phyloP scores from a whole-genome alignment of 345 rosid genomes.

The Stellera chamaejasme region DNA sequence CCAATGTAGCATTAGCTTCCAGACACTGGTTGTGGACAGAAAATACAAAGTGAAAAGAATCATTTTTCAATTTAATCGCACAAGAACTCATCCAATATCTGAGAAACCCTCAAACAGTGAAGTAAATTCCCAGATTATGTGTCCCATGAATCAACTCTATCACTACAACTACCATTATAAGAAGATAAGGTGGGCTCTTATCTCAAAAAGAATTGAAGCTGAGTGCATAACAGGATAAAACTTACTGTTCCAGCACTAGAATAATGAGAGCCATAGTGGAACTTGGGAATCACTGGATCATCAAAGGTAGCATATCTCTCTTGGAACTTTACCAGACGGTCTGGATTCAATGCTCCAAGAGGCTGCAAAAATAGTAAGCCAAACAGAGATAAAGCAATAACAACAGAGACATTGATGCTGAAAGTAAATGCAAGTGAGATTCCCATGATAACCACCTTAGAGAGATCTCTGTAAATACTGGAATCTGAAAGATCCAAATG shows the following conservation, averaged over 20 bases:
- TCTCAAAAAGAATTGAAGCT: too few species aligned
- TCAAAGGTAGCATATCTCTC: conserved; percentile 97
- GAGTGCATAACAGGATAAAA: conserved; percentile 13
- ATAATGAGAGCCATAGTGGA: conserved; percentile 98
- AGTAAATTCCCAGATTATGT: too few species aligned
- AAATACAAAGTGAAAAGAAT: too few species aligned
- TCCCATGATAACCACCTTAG: conserved; percentile 51
- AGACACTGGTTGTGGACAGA: too few species aligned
- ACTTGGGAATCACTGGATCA: conserved; percentile 96
- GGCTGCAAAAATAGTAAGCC: conserved; percentile 53
- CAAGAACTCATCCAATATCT: too few species aligned
- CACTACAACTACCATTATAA: too few species aligned
- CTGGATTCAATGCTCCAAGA: conserved; percentile 86
- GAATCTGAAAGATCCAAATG: conserved; percentile 76
- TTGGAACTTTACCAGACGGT: conserved; percentile 73
- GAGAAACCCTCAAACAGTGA: too few species aligned
- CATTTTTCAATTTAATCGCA: too few species aligned
- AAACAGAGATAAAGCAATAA: conserved; percentile 11
- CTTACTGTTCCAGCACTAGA: conserved; percentile 95
- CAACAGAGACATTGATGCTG: conserved; percentile 12
- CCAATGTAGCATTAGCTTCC: too few species aligned
- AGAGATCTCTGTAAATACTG: conserved; percentile 86
- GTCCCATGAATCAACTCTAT: too few species aligned
- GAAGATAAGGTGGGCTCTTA: too few species aligned
- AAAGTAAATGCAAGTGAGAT: conserved; percentile 11